Percentiles rank a stretch among this genome's conserved stretches.
These are phyloP conservation scores for Penicillium aurantiogriseum DNA, from an alignment of 2,329 filamentous ascomycete species.

Conservation along the genomic window DNA sequence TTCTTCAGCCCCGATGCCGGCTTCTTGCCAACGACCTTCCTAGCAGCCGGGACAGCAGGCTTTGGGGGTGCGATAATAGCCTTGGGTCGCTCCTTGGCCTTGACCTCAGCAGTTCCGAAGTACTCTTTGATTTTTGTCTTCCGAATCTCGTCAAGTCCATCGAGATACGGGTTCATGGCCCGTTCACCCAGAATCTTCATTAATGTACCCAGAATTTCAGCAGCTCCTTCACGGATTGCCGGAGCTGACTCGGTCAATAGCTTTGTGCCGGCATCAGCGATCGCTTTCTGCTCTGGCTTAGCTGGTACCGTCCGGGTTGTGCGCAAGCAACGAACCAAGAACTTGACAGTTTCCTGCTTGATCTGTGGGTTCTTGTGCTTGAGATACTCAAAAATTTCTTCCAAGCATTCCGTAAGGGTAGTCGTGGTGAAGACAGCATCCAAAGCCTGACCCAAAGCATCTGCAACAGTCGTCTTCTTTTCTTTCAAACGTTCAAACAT, in stretches of 20 bases:
- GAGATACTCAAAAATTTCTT: conserved; percentile 81
- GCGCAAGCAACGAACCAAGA: conserved; percentile 82
- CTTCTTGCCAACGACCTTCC: conserved; percentile 57
- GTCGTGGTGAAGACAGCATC: conserved; percentile 69
- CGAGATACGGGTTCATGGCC: conserved; percentile 88
- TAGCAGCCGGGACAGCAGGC: conserved; percentile 56
- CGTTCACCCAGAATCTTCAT: conserved; percentile 99
- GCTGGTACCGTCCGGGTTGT: conserved; percentile 79
- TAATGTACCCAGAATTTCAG: conserved; percentile 85
- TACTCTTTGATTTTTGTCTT: conserved; percentile 96
- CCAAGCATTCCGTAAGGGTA: conserved; percentile 77
- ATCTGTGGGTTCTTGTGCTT: conserved; percentile 97
- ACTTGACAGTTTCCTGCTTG: conserved; percentile 91
- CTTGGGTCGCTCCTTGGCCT: conserved; percentile 90
- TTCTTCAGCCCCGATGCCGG: conserved; percentile 50
- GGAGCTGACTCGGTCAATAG: conserved; percentile 86
- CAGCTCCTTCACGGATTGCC: conserved; percentile 79
- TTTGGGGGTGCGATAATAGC: conserved; percentile 62
- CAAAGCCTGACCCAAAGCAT: conserved; percentile 80
- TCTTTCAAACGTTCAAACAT: conserved; percentile 97
- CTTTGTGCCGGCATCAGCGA: conserved; percentile 88
- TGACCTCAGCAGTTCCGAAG: conserved; percentile 76
- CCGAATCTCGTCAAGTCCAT: conserved; percentile 90
- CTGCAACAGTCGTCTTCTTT: conserved; percentile 86
- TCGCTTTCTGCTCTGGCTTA: conserved; percentile 77